phyloP scores from a whole-genome alignment of 768 basidiomycete genomes.

The Lactarius psammicola region DNA sequence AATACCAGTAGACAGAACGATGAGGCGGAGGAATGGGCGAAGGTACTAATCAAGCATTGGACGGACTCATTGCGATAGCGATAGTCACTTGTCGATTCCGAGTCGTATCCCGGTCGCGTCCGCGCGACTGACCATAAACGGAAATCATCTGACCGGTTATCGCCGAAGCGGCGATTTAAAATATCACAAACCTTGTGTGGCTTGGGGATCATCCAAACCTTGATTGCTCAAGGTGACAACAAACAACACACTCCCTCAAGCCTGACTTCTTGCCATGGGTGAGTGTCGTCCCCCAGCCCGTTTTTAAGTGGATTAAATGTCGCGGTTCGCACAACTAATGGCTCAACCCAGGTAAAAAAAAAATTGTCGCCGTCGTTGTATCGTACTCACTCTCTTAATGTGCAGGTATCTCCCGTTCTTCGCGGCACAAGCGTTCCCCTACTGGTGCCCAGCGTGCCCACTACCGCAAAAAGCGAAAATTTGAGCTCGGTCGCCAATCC shows the following conservation, averaged over 20 bases:
- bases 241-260: constrained; percentile 57
- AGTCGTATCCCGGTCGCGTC: too few relatives aligned
- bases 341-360: constrained; percentile 1
- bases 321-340: neutral
- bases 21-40: neutral
- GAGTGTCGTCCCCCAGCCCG: constrained; percentile 41
- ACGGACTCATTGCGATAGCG: neutral
- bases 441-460: constrained; percentile 89
- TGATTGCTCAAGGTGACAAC: constrained; percentile 27
- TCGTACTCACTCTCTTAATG: constrained; percentile 4
- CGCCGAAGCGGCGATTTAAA: constrained; percentile 22
- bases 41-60: neutral
- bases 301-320: neutral
- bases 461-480: constrained; percentile 99
- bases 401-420: constrained; percentile 94
- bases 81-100: too few relatives aligned
- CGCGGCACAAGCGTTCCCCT: constrained; percentile 95
- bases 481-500: constrained; percentile 98
- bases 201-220: constrained; percentile 29
- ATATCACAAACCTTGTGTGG: constrained; percentile 20
- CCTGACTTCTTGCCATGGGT: constrained; percentile 76
- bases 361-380: neutral
- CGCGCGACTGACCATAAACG: neutral
- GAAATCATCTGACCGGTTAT: constrained; percentile 2
- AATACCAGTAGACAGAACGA: neutral